Percentiles rank a stretch among this genome's conserved stretches.
Conservation (phyloP, 495 filamentous ascomycete species). For the Chaetomium tenue region DNA sequence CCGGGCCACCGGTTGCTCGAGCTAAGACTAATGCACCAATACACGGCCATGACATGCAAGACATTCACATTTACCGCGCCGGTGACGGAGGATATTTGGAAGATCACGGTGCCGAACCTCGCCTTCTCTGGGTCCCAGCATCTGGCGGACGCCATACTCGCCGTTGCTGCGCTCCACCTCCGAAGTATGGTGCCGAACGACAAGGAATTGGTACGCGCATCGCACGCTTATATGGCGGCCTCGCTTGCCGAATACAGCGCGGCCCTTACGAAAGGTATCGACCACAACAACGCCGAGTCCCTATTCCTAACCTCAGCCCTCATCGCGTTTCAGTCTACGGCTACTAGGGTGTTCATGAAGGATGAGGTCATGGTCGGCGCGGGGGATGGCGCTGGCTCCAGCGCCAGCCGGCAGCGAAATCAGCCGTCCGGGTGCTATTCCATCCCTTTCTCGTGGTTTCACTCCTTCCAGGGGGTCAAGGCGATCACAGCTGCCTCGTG, state of each 20-base stretch:
- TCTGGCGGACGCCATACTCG: slow-evolving; percentile 55
- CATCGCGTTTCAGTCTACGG: slow-evolving; percentile 58
- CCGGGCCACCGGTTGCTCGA: slow-evolving; percentile 49
- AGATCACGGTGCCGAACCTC: slow-evolving; percentile 52
- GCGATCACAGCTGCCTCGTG: slow-evolving; percentile 51
- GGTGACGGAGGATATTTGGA: slow-evolving; percentile 52
- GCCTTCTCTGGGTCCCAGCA: slow-evolving; percentile 53
- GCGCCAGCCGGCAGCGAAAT: slow-evolving; percentile 10
- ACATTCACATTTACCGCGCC: slow-evolving; percentile 52
- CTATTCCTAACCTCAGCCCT: slow-evolving; percentile 55
- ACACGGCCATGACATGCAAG: slow-evolving; percentile 52
- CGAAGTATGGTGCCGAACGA: slow-evolving; percentile 51
- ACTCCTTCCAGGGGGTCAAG: slow-evolving; percentile 60
- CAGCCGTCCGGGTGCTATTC: slow-evolving; percentile 38
- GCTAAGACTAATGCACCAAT: slow-evolving; percentile 55
- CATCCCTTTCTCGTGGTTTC: slow-evolving; percentile 56
- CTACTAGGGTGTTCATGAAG: slow-evolving; percentile 52
- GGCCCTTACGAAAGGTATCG: slow-evolving; percentile 49
- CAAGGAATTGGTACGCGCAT: slow-evolving; percentile 52
- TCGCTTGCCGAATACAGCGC: slow-evolving; percentile 54
- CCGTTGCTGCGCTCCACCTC: slow-evolving; percentile 56
- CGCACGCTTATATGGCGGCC: slow-evolving; percentile 58
- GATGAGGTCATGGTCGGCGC: slow-evolving; percentile 36
- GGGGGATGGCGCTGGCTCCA: slow-evolving; percentile 1
- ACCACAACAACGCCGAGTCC: slow-evolving; percentile 53